Evolutionary conservation across 129 eudicot species (phyloP), one percentile per base, ranked within the genome.

Genomic region (Artemisia annua): DNA sequence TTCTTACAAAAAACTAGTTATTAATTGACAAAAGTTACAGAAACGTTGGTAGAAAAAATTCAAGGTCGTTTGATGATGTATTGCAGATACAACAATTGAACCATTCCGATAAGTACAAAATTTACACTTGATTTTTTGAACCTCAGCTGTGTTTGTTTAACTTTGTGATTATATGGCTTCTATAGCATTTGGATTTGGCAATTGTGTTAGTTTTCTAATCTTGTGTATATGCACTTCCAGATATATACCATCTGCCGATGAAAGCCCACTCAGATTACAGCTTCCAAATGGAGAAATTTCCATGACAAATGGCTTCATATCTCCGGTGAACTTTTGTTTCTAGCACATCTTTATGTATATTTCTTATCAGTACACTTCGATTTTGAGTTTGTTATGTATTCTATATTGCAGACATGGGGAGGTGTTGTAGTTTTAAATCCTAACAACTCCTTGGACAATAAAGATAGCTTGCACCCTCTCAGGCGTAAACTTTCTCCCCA

Each of bases 401-500:
- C 8, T 24, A 74, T 70, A 71, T 82, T 83, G 60, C 86, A 94
- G 99, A 90, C 92, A 93, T 94, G 99, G 99, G 99, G 99, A 66
- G 87, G 99, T 81, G 86, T 94, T 69, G 86, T 85, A 70, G 96
- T 94, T 73, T 88, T 93, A 89, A 94, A 94, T 70, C 96, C 97
- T 56, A 78, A 89, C 7, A 87, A 81, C 67, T 94, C 96, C 79
- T 61, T 77, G 61, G 83, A 20, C 22, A 20, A 20, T 20, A 20
- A 20, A 20, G 22, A 73, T 70, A 48, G 66, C 43, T 64, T 52
- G 60, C 80, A 76, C 66, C 74, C 83, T 76, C 67, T 69, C 72
- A 79, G 83, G 67, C 85, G 70, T 67, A 86, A 70, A 69, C 71
- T 94, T 62, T 79, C 96, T 55, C 71, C 79, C 43, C 85, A 84